phyloP scores from a whole-genome alignment of 2,329 filamentous ascomycete genomes.

The Aureobasidium sp. region DNA sequence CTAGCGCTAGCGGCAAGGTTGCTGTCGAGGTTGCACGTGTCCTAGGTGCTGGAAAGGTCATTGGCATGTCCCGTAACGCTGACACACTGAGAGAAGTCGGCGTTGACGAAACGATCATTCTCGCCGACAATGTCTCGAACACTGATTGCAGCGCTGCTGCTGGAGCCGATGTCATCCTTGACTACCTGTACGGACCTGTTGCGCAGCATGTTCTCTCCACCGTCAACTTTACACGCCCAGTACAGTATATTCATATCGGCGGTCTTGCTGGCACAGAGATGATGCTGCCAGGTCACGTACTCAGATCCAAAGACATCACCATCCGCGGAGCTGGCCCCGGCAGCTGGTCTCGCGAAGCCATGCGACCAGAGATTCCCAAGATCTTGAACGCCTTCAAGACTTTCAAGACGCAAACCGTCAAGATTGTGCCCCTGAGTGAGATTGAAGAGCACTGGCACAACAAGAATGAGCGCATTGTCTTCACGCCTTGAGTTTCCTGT shows the following conservation, averaged over 20 bases:
- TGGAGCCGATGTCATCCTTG: constrained; percentile 49
- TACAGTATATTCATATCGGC: constrained; percentile 51
- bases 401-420: constrained; percentile 18
- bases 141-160: constrained; percentile 43
- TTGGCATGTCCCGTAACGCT: constrained; percentile 47
- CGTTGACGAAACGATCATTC: constrained; percentile 42
- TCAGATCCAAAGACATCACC: constrained; percentile 46
- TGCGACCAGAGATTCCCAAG: constrained; percentile 21
- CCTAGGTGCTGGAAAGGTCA: constrained; percentile 44
- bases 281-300: constrained; percentile 36
- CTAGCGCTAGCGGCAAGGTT: constrained; percentile 46
- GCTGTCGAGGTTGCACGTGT: constrained; percentile 44
- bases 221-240: constrained; percentile 33
- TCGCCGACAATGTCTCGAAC: constrained; percentile 33
- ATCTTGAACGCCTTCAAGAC: constrained; percentile 21
- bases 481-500: constrained; percentile 17
- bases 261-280: constrained; percentile 34
- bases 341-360: constrained; percentile 23
- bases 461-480: constrained; percentile 20
- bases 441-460: constrained; percentile 24
- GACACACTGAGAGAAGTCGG: constrained; percentile 37
- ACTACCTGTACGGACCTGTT: constrained; percentile 50
- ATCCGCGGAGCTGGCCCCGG: constrained; percentile 27
- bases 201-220: constrained; percentile 37
- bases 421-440: constrained; percentile 20